Conservation (phyloP, 352 stramenopile genomes). For the Aphanomyces cochlioides region DNA sequence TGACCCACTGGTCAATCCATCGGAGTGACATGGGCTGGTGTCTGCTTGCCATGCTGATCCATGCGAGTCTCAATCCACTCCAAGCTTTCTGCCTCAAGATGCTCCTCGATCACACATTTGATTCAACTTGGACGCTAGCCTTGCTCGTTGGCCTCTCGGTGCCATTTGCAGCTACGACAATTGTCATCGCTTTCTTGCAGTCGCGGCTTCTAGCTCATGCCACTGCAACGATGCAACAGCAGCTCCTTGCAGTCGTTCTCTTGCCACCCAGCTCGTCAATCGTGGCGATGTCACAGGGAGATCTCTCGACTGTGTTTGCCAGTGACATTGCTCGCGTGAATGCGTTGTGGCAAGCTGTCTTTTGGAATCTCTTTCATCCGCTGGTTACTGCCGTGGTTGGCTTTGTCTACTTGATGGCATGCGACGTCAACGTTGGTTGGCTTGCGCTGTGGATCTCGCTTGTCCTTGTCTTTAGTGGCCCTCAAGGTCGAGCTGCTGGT, state of each 20-base stretch:
- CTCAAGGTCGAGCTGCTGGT: slow-evolving; percentile 2
- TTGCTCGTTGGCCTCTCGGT: slow-evolving; percentile 69
- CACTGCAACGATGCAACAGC: slow-evolving; percentile 2
- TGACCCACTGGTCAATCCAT: slow-evolving; percentile 84
- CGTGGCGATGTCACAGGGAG: background rate
- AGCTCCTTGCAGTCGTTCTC: background rate
- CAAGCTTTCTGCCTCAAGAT: slow-evolving; percentile 64
- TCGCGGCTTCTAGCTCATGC: slow-evolving; percentile 4
- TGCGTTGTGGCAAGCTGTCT: slow-evolving; percentile 29
- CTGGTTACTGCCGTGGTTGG: background rate
- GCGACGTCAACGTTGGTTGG: background rate
- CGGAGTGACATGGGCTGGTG: slow-evolving; percentile 62
- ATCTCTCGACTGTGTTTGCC: slow-evolving; percentile 22
- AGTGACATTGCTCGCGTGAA: slow-evolving; percentile 28
- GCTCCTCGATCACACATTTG: slow-evolving; percentile 43
- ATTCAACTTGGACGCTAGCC: background rate
- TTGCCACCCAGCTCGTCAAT: background rate
- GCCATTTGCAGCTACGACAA: slow-evolving; percentile 78
- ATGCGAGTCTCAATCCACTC: slow-evolving; percentile 67
- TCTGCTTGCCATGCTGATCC: slow-evolving; percentile 74
- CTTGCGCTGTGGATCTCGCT: background rate
- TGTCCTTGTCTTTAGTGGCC: slow-evolving; percentile 5
- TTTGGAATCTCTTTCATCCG: slow-evolving; percentile 26
- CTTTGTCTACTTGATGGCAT: slow-evolving; percentile 14
- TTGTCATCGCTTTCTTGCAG: slow-evolving; percentile 58